Conservation (phyloP, 345 rosid genomes). For the Kernera saxatilis region DNA sequence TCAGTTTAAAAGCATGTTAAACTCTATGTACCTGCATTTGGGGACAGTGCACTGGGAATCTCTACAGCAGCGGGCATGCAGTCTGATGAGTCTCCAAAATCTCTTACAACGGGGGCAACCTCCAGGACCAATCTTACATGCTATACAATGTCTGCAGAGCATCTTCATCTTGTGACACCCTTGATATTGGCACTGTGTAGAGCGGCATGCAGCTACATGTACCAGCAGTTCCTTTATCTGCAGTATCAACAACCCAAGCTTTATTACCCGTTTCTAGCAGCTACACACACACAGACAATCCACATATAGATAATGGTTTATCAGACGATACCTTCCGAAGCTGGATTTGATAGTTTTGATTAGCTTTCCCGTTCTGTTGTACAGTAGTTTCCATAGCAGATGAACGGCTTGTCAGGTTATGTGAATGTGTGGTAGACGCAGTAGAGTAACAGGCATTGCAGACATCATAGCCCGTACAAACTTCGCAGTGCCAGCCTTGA, state of each 20-base stretch:
- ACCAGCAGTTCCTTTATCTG: conserved; percentile 78
- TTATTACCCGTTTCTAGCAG: background rate
- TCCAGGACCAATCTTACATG: conserved; percentile 62
- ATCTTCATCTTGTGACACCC: conserved; percentile 59
- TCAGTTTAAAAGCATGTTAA: background rate
- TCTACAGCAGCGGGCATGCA: conserved; percentile 78
- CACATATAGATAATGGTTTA: background rate
- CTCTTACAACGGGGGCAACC: conserved; percentile 59
- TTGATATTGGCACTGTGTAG: conserved; percentile 62
- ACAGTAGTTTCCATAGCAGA: conserved; percentile 68
- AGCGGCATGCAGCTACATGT: conserved; percentile 68
- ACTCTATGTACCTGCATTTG: conserved; percentile 69
- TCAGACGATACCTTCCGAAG: background rate
- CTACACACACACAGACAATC: background rate
- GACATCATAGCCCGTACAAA: conserved; percentile 78
- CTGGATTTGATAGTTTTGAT: conserved; percentile 31
- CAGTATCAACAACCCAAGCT: conserved; percentile 22
- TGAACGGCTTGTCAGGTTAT: conserved; percentile 77
- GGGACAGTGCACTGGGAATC: conserved; percentile 76
- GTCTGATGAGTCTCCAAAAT: conserved; percentile 71
- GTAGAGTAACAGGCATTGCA: conserved; percentile 78
- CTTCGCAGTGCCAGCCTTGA: conserved; percentile 92
- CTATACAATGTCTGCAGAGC: conserved; percentile 60
- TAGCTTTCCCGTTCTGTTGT: conserved; percentile 60
- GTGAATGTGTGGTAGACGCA: conserved; percentile 71